Conservation (phyloP, 352 stramenopile genomes). For the Phytophthora crassamura region DNA sequence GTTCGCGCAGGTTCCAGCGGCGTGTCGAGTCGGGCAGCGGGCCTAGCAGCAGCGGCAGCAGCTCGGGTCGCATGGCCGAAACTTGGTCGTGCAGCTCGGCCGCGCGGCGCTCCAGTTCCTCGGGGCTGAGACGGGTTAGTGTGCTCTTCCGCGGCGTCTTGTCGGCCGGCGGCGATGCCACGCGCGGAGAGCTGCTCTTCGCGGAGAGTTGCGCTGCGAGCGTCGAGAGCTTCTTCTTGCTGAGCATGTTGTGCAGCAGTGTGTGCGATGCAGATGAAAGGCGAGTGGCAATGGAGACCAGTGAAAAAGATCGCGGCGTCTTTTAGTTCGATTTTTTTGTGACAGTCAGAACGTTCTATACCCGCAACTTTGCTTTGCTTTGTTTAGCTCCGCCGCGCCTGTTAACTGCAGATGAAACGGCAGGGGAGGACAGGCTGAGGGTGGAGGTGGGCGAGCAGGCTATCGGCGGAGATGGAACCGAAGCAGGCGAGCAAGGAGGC, state of each 20-base stretch:
- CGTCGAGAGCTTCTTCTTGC: conserved; percentile 40
- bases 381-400: no score
- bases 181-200: conserved; percentile 41
- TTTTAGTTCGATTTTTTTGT: no score
- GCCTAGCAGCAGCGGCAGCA: conserved; percentile 56
- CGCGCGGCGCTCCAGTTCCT: conserved; percentile 21
- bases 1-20: conserved; percentile 47
- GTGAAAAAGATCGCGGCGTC: conserved; percentile 12
- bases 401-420: no score
- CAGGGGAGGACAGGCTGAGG: no score
- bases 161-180: conserved; percentile 22
- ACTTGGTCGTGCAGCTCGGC: conserved; percentile 54
- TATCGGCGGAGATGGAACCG: no score
- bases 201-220: conserved; percentile 34
- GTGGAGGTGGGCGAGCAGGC: no score
- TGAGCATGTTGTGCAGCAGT: background rate
- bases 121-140: background rate
- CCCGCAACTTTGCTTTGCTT: no score
- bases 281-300: background rate
- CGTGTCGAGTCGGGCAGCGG: conserved; percentile 6
- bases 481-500: no score
- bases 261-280: no score
- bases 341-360: no score
- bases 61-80: conserved; percentile 52
- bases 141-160: background rate